These are phyloP conservation scores for Adenanthera pavonina DNA, from an alignment of 306 rosid species.

Conservation along the genomic window DNA sequence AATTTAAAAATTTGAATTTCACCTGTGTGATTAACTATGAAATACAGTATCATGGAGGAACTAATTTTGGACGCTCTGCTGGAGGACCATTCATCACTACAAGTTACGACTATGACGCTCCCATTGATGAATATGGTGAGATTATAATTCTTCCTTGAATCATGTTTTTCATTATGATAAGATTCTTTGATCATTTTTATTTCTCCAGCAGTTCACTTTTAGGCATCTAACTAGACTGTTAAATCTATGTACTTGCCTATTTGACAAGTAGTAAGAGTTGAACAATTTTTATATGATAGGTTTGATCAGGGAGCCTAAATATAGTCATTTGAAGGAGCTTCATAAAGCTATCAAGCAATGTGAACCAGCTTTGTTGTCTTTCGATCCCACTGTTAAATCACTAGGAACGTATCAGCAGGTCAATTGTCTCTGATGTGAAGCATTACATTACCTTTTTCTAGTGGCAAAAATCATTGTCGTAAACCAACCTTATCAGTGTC, in stretches of 20 bases:
- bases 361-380: conserved; percentile 83
- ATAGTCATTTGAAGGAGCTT: conserved; percentile 83
- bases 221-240: neutral
- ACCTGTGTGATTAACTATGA: conserved; percentile 34
- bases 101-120: conserved; percentile 96
- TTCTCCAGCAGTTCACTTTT: neutral
- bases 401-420: conserved; percentile 93
- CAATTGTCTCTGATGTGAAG: conserved; percentile 35
- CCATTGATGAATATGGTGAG: conserved; percentile 95
- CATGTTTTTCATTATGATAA: neutral
- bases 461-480: neutral
- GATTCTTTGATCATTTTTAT: neutral
- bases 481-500: conserved; percentile 25
- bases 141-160: conserved; percentile 28
- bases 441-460: conserved; percentile 24
- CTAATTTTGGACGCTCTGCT: conserved; percentile 95
- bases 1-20: conserved; percentile 21
- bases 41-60: conserved; percentile 95
- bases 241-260: neutral
- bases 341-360: conserved; percentile 81
- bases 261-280: neutral
- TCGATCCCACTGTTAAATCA: conserved; percentile 73
- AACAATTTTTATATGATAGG: conserved; percentile 52
- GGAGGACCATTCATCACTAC: conserved; percentile 97
- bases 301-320: conserved; percentile 88